These are phyloP conservation scores for Termitomyces sp. DNA, from an alignment of 1,284 basidiomycete species.

Conservation along the genomic window DNA sequence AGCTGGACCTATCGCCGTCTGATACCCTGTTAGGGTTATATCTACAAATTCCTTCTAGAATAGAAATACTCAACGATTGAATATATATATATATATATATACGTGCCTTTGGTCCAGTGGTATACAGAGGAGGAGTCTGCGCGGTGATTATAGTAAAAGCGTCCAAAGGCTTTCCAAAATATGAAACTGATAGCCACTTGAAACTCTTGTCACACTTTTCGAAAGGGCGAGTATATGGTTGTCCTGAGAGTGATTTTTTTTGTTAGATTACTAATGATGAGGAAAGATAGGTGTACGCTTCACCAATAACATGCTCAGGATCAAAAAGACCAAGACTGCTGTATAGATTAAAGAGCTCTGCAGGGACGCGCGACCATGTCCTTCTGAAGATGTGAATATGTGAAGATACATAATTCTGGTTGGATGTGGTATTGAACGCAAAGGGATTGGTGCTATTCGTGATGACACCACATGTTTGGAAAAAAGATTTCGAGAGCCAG, in stretches of 20 bases:
- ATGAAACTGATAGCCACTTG: neutral
- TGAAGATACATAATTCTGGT: neutral
- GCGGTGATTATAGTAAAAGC: neutral
- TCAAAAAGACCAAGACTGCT: neutral
- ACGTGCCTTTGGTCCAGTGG: no score
- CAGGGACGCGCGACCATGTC: neutral
- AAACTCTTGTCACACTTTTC: neutral
- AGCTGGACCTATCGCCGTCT: no score
- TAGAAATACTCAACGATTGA: no score
- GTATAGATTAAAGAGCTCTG: neutral
- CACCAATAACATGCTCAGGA: constrained; percentile 2
- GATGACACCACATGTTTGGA: neutral
- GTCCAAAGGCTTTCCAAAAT: neutral
- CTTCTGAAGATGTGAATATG: constrained; percentile 1
- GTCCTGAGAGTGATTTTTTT: neutral
- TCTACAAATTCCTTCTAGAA: no score
- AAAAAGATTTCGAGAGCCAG: neutral
- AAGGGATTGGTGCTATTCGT: neutral
- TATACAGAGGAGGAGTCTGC: no score
- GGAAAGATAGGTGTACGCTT: neutral
- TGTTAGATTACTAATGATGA: neutral
- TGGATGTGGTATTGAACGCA: neutral
- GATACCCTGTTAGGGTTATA: no score
- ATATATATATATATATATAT: no score
- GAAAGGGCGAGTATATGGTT: neutral